Evolutionary conservation across 2,329 filamentous ascomycete species (phyloP).

Genomic region (Scorias spongiosa): DNA sequence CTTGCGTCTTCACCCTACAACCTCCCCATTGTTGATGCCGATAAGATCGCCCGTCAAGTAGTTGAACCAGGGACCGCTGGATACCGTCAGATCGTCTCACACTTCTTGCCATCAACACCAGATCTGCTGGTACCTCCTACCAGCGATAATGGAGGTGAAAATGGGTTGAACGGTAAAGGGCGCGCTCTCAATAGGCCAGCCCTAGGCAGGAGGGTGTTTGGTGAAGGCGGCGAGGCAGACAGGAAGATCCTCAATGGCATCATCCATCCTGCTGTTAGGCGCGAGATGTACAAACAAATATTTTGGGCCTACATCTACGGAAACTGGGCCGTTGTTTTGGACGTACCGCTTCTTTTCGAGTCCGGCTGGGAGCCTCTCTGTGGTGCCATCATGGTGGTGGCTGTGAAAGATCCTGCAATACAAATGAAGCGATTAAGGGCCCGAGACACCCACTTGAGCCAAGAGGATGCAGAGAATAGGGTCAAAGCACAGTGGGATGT

Average conservation of each 20-base stretch:
- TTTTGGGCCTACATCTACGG: constrained; percentile 59
- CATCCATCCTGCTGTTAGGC: constrained; percentile 78
- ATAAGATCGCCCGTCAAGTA: constrained; percentile 79
- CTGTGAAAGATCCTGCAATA: constrained; percentile 59
- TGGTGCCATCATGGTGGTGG: constrained; percentile 74
- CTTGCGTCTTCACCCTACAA: constrained; percentile 68
- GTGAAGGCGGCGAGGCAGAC: constrained; percentile 58
- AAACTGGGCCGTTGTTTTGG: constrained; percentile 77
- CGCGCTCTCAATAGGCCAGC: constrained; percentile 72
- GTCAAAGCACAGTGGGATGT: constrained; percentile 81
- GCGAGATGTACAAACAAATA: constrained; percentile 64
- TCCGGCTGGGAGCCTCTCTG: constrained; percentile 72
- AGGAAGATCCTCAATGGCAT: constrained; percentile 71
- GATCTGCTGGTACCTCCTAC: constrained; percentile 59
- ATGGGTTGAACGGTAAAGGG: constrained; percentile 46
- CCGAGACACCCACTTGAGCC: constrained; percentile 61
- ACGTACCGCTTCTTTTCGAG: constrained; percentile 87
- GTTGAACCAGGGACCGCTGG: constrained; percentile 81
- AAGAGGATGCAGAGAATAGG: constrained; percentile 76
- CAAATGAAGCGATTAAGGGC: constrained; percentile 68
- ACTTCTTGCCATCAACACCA: constrained; percentile 72
- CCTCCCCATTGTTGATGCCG: constrained; percentile 85
- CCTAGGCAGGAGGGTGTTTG: constrained; percentile 75
- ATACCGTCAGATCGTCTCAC: constrained; percentile 64
- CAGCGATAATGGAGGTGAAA: constrained; percentile 26